These are phyloP conservation scores for Rhodotorula mucilaginosa DNA, from an alignment of 1,284 basidiomycete species.

Conservation along the genomic window DNA sequence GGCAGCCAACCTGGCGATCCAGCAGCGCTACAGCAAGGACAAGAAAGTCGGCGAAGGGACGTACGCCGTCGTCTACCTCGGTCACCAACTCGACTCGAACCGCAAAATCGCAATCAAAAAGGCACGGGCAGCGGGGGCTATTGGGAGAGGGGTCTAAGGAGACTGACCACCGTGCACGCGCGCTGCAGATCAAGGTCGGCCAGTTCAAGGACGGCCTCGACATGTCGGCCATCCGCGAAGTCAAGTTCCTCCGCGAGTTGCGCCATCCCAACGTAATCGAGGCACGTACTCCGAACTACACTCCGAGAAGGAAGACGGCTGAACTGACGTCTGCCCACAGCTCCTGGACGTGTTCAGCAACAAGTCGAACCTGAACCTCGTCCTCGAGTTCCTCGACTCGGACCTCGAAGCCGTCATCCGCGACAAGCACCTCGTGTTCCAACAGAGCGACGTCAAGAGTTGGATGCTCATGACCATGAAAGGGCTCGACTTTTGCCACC, in stretches of 20 bases:
- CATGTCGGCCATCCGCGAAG: conserved; percentile 97
- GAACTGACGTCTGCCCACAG: conserved; percentile 51
- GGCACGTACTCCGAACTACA: conserved; percentile 51
- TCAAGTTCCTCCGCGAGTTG: conserved; percentile 92
- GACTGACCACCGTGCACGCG: not conserved
- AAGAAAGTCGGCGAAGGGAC: conserved; percentile 76
- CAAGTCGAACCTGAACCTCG: conserved; percentile 93
- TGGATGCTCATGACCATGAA: conserved; percentile 99
- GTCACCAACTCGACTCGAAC: conserved; percentile 67
- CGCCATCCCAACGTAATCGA: conserved; percentile 94
- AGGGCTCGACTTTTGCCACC: conserved; percentile 94
- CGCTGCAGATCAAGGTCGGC: conserved; percentile 73
- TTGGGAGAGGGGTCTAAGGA: not conserved
- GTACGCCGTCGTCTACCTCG: conserved; percentile 94
- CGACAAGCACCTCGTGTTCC: conserved; percentile 83
- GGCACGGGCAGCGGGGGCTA: conserved; percentile 36
- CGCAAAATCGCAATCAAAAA: conserved; percentile 95
- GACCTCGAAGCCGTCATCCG: conserved; percentile 97
- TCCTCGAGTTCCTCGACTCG: conserved; percentile 95
- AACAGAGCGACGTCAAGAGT: conserved; percentile 93
- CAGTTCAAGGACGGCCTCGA: conserved; percentile 97
- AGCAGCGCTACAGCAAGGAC: conserved; percentile 42
- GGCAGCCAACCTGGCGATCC: conserved; percentile 38
- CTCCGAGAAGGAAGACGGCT: no score
- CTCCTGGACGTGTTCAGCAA: conserved; percentile 95